These are phyloP conservation scores for Durusdinium trenchii DNA, from an alignment of 73 alveolate genomes.

Conservation along the genomic window DNA sequence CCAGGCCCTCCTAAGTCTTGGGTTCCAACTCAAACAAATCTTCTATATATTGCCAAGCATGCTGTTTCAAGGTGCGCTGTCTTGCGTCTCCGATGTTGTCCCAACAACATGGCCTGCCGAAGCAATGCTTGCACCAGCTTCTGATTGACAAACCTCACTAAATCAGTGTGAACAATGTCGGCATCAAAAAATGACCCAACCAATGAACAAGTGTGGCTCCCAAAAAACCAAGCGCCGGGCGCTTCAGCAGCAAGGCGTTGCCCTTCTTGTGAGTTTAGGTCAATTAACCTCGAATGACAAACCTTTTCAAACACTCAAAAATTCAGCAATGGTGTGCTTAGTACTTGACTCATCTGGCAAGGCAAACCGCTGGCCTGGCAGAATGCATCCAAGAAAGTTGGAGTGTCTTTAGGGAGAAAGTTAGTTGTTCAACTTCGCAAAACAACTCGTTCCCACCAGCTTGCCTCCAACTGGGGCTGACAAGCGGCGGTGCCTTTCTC, in stretches of 20 bases:
- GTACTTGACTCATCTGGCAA: slow-evolving; percentile 22
- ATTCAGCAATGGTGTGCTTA: neutral
- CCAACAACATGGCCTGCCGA: neutral
- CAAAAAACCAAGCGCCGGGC: neutral
- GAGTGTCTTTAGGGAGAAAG: neutral
- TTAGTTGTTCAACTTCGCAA: neutral
- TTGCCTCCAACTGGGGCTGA: slow-evolving; percentile 33
- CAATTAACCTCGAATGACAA: neutral
- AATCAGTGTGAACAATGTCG: neutral
- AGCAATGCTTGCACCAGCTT: slow-evolving; percentile 1
- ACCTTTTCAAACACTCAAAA: neutral
- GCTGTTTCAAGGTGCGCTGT: neutral
- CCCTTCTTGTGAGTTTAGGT: neutral
- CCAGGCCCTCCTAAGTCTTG: too few species aligned
- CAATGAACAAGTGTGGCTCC: neutral
- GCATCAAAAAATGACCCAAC: neutral
- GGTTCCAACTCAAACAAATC: too few species aligned
- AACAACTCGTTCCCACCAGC: neutral
- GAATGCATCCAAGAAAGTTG: neutral
- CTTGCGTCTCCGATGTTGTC: neutral
- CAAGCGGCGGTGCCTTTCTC: slow-evolving; percentile 40
- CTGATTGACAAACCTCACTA: neutral
- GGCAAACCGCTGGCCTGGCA: slow-evolving; percentile 5
- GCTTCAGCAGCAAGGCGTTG: neutral
- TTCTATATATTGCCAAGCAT: too few species aligned